A percentile compares a stretch with the other conserved stretches of the same genome.
Conservation (phyloP, 2,329 filamentous ascomycete species). For the Celoporthe dispersa region DNA sequence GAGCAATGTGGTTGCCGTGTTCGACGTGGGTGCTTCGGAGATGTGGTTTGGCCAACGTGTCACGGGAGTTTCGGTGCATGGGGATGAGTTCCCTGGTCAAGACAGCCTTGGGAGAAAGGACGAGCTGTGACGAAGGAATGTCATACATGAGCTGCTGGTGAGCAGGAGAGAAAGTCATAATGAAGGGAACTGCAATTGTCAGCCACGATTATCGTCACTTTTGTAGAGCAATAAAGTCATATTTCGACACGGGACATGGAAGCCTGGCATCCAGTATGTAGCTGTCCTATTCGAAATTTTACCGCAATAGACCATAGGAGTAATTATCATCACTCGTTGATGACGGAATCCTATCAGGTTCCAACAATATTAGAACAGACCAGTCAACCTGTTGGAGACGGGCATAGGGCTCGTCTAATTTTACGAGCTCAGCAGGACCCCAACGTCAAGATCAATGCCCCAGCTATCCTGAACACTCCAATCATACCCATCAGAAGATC, state of each 20-base stretch:
- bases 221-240: no score
- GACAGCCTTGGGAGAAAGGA: not conserved
- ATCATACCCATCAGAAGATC: not conserved
- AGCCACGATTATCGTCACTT: no score
- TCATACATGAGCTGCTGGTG: no score
- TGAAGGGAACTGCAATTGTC: no score
- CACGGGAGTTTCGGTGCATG: not conserved
- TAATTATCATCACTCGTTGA: not conserved
- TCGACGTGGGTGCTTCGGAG: slow-evolving; percentile 37
- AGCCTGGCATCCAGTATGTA: no score
- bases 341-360: not conserved
- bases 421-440: not conserved
- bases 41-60: slow-evolving; percentile 38
- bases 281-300: not conserved
- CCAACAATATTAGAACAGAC: not conserved
- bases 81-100: not conserved
- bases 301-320: not conserved
- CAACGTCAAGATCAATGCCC: slow-evolving; percentile 9
- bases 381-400: no score
- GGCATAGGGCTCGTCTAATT: not conserved
- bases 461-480: slow-evolving; percentile 13
- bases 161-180: no score
- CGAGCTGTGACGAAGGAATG: not conserved
- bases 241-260: no score
- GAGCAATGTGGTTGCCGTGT: slow-evolving; percentile 38